These are phyloP conservation scores for Glarea lozoyensis DNA, from an alignment of 495 filamentous ascomycete genomes.

Conservation along the genomic window DNA sequence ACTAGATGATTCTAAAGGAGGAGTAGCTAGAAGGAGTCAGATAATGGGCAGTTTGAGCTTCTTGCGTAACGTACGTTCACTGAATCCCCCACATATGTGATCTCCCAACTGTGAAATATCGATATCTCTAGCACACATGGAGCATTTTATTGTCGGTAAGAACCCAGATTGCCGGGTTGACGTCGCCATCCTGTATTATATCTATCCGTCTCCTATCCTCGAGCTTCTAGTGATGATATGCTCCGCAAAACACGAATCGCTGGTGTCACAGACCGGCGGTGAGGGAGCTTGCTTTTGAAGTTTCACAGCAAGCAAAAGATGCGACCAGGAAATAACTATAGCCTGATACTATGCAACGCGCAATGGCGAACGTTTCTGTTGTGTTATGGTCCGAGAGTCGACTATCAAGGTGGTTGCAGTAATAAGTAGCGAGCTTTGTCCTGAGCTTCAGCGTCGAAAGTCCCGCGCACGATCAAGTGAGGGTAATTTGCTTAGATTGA, in stretches of 20 bases:
- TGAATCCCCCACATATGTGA: slow-evolving; percentile 55
- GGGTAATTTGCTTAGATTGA: background rate
- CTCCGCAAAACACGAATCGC: slow-evolving; percentile 1
- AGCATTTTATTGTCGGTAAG: slow-evolving; percentile 93
- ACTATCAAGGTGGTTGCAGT: no score
- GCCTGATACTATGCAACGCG: no score
- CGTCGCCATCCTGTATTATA: slow-evolving; percentile 32
- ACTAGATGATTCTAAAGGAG: slow-evolving; percentile 27
- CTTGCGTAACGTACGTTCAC: slow-evolving; percentile 13
- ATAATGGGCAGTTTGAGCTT: slow-evolving; percentile 2
- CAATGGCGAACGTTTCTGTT: no score
- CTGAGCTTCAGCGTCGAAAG: no score
- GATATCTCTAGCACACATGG: slow-evolving; percentile 73
- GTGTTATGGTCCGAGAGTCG: no score
- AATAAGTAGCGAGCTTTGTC: no score
- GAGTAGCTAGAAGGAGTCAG: slow-evolving; percentile 20
- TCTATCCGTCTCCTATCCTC: slow-evolving; percentile 7
- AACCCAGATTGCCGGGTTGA: slow-evolving; percentile 53
- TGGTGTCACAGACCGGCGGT: background rate
- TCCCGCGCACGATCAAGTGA: background rate
- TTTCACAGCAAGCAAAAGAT: no score
- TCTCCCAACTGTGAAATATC: slow-evolving; percentile 91
- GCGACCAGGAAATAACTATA: no score
- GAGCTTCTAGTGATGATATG: slow-evolving; percentile 11
- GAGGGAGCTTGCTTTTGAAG: background rate